These are phyloP conservation scores for Crepidotus variabilis DNA, from an alignment of 768 basidiomycete species.

Conservation along the genomic window DNA sequence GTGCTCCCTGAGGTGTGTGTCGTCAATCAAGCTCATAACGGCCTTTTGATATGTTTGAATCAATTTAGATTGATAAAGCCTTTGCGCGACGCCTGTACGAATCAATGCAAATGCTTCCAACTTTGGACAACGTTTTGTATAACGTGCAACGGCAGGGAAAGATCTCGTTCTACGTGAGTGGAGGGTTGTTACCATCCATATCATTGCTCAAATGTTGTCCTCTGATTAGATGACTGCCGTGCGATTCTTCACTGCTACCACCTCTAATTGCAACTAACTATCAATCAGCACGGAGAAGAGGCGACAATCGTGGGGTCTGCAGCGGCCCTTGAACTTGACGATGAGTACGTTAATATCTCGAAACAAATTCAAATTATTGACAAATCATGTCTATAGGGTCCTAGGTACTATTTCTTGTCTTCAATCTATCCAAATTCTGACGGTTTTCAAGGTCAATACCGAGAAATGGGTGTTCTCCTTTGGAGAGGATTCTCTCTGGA, in stretches of 20 bases:
- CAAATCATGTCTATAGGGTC: slow-evolving; percentile 1
- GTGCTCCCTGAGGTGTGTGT: slow-evolving; percentile 66
- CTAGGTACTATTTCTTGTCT: slow-evolving; percentile 1
- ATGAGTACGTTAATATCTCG: slow-evolving; percentile 60
- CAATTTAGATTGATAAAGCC: slow-evolving; percentile 57
- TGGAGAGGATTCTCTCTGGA: slow-evolving; percentile 84
- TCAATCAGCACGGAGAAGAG: slow-evolving; percentile 78
- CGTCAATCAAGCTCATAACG: neutral
- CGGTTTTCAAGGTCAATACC: slow-evolving; percentile 69
- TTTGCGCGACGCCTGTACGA: slow-evolving; percentile 73
- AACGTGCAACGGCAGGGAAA: slow-evolving; percentile 94
- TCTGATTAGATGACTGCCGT: slow-evolving; percentile 73
- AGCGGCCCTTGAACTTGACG: slow-evolving; percentile 74
- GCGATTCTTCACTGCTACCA: slow-evolving; percentile 26
- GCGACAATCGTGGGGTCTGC: slow-evolving; percentile 88
- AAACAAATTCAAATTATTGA: neutral
- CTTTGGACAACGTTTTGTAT: slow-evolving; percentile 83
- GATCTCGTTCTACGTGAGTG: slow-evolving; percentile 82
- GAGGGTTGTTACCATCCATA: neutral
- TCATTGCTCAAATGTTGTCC: neutral
- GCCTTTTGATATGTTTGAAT: neutral
- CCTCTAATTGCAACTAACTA: slow-evolving; percentile 5
- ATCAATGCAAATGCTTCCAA: slow-evolving; percentile 76
- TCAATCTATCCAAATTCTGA: slow-evolving; percentile 5
- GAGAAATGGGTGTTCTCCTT: slow-evolving; percentile 86